Evolutionary conservation across 352 stramenopile species (phyloP), one percentile per base, ranked within the genome.

Genomic region (Phytophthora fragariaefolia): DNA sequence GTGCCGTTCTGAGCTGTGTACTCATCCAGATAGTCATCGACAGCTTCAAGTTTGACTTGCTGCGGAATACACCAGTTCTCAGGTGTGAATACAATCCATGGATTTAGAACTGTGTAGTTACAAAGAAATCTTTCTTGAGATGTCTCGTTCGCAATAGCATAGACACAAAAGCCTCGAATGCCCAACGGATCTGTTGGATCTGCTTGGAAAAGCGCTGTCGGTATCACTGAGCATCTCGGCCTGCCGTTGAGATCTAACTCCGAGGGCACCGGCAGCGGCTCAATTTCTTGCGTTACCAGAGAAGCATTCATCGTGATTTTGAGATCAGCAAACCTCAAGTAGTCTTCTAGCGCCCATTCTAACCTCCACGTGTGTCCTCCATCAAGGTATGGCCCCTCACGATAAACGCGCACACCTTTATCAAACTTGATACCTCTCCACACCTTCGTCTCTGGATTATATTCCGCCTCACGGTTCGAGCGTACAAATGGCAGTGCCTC

Each of bases 321-420:
- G 1, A 94, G 32, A n/a, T 92, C 77, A 4, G 83, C 81, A 48
- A 94, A 94, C 22, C 82, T 80, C 12, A 80, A 54, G 54, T 90
- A 92, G 69, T 94, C 83, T 17, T 87, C 79, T 24, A 94, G 73
- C 0, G 83, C 80, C 86, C 86, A 94, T 30, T 87, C 81, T 0
- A 94, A 69, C 3, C 79, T 77, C 86, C 86, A 94, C 1, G 66
- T 89, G 54, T 94, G 77, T 1, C 86, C 86, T 17, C 86, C 86
- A 38, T 94, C 86, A 1, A 90, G 59, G 52, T 79, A 87, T 7
- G 85, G 85, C 0, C 85, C 85, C 20, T 89, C 77, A 7, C 85
- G 83, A 36, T 76, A 79, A 9, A 94, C 83, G 3, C 83, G 83
- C 9, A 94, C 85, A 12, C 85, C 85, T 50, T 91, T 92, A 46